A percentile compares a stretch with the other conserved stretches of the same genome.
phyloP scores from a whole-genome alignment of 768 basidiomycete genomes.

The Russula abietina region DNA sequence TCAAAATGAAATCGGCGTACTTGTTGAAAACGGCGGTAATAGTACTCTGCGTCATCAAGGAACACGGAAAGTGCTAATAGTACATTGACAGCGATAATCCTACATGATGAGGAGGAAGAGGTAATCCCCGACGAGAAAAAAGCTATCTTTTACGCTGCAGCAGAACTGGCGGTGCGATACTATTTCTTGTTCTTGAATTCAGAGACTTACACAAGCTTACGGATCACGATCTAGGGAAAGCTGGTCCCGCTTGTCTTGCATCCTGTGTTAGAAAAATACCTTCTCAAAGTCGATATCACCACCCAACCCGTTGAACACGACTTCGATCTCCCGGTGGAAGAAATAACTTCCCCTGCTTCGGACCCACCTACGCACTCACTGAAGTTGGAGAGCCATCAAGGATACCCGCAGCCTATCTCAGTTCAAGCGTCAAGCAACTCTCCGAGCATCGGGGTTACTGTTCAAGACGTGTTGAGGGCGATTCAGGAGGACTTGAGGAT shows the following conservation, averaged over 20 bases:
- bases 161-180: slow-evolving; percentile 6
- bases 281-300: slow-evolving; percentile 12
- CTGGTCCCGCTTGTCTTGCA: slow-evolving; percentile 13
- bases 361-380: slow-evolving; percentile 9
- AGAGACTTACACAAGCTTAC: not conserved
- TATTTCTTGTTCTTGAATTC: not conserved
- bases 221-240: slow-evolving; percentile 1
- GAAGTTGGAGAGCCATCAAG: slow-evolving; percentile 13
- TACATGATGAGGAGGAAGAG: slow-evolving; percentile 7
- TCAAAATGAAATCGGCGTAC: slow-evolving; percentile 11
- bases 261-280: slow-evolving; percentile 13
- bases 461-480: slow-evolving; percentile 11
- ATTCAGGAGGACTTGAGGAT: slow-evolving; percentile 9
- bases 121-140: slow-evolving; percentile 2
- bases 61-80: not conserved
- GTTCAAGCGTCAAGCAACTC: slow-evolving; percentile 1
- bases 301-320: slow-evolving; percentile 12
- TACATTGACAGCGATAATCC: slow-evolving; percentile 1
- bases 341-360: slow-evolving; percentile 1
- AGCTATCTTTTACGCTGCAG: slow-evolving; percentile 11
- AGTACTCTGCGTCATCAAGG: not conserved
- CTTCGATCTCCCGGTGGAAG: slow-evolving; percentile 10
- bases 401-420: slow-evolving; percentile 11
- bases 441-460: slow-evolving; percentile 3
- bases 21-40: slow-evolving; percentile 15